These are phyloP conservation scores for Yamadazyma sp. DNA, from an alignment of 1,139 yeast genomes.

Conservation along the genomic window DNA sequence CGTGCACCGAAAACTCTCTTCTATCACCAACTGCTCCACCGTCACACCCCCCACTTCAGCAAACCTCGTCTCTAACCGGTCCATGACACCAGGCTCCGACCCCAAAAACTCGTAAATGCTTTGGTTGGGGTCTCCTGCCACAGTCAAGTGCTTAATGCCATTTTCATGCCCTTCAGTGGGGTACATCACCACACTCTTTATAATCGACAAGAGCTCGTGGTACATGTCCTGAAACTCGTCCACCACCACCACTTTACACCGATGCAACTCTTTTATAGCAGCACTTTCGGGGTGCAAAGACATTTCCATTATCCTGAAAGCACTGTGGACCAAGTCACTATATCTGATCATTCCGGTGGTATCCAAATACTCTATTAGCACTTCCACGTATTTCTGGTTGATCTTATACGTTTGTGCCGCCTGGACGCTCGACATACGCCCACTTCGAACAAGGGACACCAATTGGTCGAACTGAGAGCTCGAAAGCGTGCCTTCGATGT, in stretches of 20 bases:
- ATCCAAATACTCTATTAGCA: slow-evolving; percentile 22
- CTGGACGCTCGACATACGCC: slow-evolving; percentile 22
- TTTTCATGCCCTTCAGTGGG: slow-evolving; percentile 19
- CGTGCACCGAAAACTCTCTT: slow-evolving; percentile 58
- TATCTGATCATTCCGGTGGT: slow-evolving; percentile 37
- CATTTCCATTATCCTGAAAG: slow-evolving; percentile 23
- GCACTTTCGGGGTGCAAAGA: slow-evolving; percentile 9
- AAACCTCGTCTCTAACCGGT: slow-evolving; percentile 24
- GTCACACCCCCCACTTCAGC: slow-evolving; percentile 26
- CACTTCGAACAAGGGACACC: slow-evolving; percentile 31
- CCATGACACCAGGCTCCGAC: slow-evolving; percentile 36
- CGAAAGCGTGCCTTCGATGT: slow-evolving; percentile 24
- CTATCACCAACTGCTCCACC: slow-evolving; percentile 31
- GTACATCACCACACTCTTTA: slow-evolving; percentile 36
- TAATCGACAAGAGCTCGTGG: slow-evolving; percentile 46
- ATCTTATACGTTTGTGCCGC: slow-evolving; percentile 27
- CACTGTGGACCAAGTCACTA: slow-evolving; percentile 35
- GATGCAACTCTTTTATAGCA: slow-evolving; percentile 24
- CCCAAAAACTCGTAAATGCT: slow-evolving; percentile 70
- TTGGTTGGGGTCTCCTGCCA: slow-evolving; percentile 77
- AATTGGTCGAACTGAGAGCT: slow-evolving; percentile 33
- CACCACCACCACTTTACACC: slow-evolving; percentile 47
- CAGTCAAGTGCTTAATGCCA: slow-evolving; percentile 50
- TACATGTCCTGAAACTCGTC: slow-evolving; percentile 81
- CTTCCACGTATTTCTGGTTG: slow-evolving; percentile 21